Evolutionary conservation across 352 stramenopile species (phyloP), one percentile per base, ranked within the genome.

Genomic region (Globisporangium perplexum): DNA sequence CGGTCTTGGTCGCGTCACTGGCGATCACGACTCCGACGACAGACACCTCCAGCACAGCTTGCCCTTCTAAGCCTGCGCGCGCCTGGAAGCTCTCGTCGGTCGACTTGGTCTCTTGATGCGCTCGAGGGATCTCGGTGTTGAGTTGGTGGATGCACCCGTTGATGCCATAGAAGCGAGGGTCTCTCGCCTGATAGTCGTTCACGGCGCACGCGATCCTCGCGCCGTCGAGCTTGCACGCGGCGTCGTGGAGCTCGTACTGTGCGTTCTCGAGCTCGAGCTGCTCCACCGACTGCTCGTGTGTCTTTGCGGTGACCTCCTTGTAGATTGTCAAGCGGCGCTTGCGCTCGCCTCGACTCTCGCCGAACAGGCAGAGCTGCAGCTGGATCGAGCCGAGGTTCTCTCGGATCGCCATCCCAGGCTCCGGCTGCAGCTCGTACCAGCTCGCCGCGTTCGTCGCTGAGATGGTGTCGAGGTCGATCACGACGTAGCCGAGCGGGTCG

Each of bases 141-240:
- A 88, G 56, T 17, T 82, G 69, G 35, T 90, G 77, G 55, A 90
- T 86, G 58, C 77, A 88, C 11, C 80, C 80, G 47, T 90, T 90
- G 42, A 90, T 76, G 7, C 80, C 80, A 50, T 90, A 90, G 52
- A 90, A 90, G n/a, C 76, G 68, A 3, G 80, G 80, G 12, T 88
- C 66, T 4, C 68, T 71, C 2, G 69, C 26, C 43, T 77, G 76
- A 46, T 90, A 90, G 38, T 88, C 77, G 30, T 74, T 56, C 10
- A 80, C 75, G 1, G 73, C 75, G 31, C 80, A 90, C 1, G 80
- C 62, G 31, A 90, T 86, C 3, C 77, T 65, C 0, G 80, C 80
- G 4, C 80, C 80, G 39, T 90, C 80, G n/a, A 90, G 54, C 30
- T 80, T 81, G 36, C 80, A 86, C 44, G 73, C 72, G 1, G 80